Conservation (phyloP, 139 green algal species). For the Yamagishiella unicocca region DNA sequence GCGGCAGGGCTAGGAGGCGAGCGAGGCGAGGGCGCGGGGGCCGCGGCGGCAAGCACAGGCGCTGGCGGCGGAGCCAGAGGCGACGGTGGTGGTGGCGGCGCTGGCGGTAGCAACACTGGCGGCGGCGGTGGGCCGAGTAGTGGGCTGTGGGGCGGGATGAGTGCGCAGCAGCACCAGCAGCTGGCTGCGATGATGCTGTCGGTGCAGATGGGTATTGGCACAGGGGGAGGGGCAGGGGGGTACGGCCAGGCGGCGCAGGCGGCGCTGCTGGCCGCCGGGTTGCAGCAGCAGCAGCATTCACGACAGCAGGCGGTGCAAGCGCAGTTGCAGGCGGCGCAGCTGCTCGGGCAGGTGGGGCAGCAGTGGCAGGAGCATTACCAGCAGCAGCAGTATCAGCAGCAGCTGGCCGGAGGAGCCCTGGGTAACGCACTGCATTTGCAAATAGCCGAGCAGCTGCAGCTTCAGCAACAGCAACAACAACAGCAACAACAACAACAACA, state of each 20-base stretch:
- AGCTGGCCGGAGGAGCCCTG: too few relatives aligned
- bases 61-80: background rate
- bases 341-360: too few relatives aligned
- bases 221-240: background rate
- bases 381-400: slow-evolving; percentile 3
- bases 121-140: background rate
- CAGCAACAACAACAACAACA: slow-evolving; percentile 4
- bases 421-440: too few relatives aligned
- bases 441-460: background rate
- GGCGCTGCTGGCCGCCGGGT: background rate
- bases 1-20: background rate
- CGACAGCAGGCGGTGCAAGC: too few relatives aligned
- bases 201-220: background rate
- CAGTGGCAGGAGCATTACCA: too few relatives aligned
- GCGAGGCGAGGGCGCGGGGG: background rate
- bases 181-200: slow-evolving; percentile 15
- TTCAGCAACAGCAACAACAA: background rate
- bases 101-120: background rate
- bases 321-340: background rate
- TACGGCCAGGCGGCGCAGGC: slow-evolving; percentile 16
- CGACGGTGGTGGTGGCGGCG: background rate
- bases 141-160: slow-evolving; percentile 23
- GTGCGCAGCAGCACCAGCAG: slow-evolving; percentile 28
- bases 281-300: slow-evolving; percentile 19
- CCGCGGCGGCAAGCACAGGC: background rate